These are phyloP conservation scores for Ambispora gerdemannii DNA, from an alignment of 192 early-diverging fungal genomes.

Conservation along the genomic window DNA sequence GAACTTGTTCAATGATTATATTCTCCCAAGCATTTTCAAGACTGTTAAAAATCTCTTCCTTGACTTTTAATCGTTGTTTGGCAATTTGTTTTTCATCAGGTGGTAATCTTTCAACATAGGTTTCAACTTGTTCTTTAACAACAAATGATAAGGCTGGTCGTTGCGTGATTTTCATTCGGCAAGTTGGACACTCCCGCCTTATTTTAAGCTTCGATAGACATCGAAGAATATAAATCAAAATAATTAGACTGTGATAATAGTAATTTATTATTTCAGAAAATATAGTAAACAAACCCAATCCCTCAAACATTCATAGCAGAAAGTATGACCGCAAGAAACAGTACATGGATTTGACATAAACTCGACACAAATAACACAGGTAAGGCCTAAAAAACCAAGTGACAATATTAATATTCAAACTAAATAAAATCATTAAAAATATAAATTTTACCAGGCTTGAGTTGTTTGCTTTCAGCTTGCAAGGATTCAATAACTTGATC, in stretches of 20 bases:
- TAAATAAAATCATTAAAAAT: background rate
- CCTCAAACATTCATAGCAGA: constrained; percentile 40
- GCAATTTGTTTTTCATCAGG: constrained; percentile 26
- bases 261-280: too few relatives aligned
- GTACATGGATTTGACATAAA: constrained; percentile 40
- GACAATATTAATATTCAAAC: background rate
- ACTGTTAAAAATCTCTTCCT: constrained; percentile 27
- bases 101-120: constrained; percentile 27
- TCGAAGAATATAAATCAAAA: background rate
- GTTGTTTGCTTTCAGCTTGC: constrained; percentile 10
- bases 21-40: constrained; percentile 33
- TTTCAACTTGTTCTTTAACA: constrained; percentile 39
- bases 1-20: constrained; percentile 22
- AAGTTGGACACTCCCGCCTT: constrained; percentile 34
- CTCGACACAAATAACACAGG: constrained; percentile 40
- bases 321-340: constrained; percentile 40
- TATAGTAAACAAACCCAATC: constrained; percentile 33
- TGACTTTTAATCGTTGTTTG: constrained; percentile 22
- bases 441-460: background rate
- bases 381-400: constrained; percentile 10
- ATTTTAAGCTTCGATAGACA: background rate
- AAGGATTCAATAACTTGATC: constrained; percentile 35
- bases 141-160: constrained; percentile 37
- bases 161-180: constrained; percentile 36
- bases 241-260: background rate